A percentile compares a stretch with the other conserved stretches of the same genome.
phyloP scores from a whole-genome alignment of 345 rosid species.

The Triadica sebifera region DNA sequence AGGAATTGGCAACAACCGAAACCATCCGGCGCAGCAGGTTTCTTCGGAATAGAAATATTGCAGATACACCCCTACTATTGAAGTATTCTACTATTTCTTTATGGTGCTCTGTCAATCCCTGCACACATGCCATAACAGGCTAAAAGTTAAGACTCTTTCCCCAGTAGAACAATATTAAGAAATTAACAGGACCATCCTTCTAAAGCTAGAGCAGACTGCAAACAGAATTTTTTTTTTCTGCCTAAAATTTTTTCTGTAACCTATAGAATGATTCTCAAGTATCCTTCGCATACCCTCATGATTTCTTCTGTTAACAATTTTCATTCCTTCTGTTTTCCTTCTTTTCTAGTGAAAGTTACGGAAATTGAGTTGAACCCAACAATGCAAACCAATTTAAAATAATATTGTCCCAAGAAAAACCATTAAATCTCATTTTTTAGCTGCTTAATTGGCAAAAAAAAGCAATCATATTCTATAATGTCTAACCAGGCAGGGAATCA shows the following conservation, averaged over 20 bases:
- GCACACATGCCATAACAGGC: constrained; percentile 4
- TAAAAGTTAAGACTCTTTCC: background rate
- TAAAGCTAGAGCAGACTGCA: too few relatives aligned
- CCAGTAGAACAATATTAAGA: too few relatives aligned
- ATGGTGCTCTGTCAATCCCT: constrained; percentile 82
- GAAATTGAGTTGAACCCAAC: background rate
- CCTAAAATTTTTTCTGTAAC: too few relatives aligned
- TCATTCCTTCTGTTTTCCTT: too few relatives aligned
- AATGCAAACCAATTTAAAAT: background rate
- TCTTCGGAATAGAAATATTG: constrained; percentile 70
- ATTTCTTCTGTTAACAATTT: too few relatives aligned
- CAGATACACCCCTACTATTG: constrained; percentile 74
- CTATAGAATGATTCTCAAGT: too few relatives aligned
- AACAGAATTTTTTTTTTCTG: too few relatives aligned
- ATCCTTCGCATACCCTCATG: too few relatives aligned
- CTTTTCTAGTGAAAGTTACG: too few relatives aligned
- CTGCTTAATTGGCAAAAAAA: background rate
- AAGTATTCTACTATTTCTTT: constrained; percentile 67
- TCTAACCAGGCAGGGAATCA: background rate
- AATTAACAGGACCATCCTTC: too few relatives aligned
- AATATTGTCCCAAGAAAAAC: background rate
- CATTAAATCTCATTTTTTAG: background rate
- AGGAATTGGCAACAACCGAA: constrained; percentile 78
- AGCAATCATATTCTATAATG: background rate
- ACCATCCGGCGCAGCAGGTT: constrained; percentile 86